Evolutionary conservation across 176 grass and related monocot genomes (phyloP).

Genomic region (Musa acuminata): DNA sequence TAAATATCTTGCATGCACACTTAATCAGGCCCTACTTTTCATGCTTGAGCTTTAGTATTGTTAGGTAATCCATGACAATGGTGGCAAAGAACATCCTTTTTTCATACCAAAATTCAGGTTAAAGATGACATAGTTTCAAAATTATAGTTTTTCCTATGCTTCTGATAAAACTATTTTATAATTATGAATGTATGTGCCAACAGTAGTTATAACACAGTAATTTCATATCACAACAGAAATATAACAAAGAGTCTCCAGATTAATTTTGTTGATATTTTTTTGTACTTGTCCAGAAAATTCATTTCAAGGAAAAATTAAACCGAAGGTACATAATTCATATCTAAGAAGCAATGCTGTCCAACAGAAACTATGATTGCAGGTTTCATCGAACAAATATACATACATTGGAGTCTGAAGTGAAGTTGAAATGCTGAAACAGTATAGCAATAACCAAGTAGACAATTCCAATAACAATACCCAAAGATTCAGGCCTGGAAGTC

Average conservation of each 20-base stretch:
- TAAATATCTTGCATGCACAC: too few relatives aligned
- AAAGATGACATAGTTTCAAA: too few relatives aligned
- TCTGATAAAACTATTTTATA: background rate
- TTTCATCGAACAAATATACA: constrained; percentile 8
- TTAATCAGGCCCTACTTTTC: too few relatives aligned
- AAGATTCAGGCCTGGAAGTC: constrained; percentile 69
- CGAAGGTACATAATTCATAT: background rate
- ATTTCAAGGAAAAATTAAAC: background rate
- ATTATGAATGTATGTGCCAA: background rate
- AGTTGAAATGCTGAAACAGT: constrained; percentile 89
- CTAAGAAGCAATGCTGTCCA: background rate
- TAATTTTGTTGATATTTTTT: background rate
- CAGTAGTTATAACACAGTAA: background rate
- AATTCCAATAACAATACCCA: constrained; percentile 89
- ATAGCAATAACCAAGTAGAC: constrained; percentile 92
- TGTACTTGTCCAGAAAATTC: background rate
- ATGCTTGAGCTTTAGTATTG: too few relatives aligned
- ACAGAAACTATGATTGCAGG: background rate
- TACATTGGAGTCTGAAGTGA: constrained; percentile 76
- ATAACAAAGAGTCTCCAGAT: background rate
- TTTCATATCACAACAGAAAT: background rate
- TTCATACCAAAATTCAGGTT: too few relatives aligned
- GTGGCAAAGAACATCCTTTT: too few relatives aligned
- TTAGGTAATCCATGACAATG: too few relatives aligned
- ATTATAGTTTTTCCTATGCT: too few relatives aligned